Evolutionary conservation across 345 rosid species (phyloP), one percentile per base, ranked within the genome.

Genomic region (Eutrema japonicum): DNA sequence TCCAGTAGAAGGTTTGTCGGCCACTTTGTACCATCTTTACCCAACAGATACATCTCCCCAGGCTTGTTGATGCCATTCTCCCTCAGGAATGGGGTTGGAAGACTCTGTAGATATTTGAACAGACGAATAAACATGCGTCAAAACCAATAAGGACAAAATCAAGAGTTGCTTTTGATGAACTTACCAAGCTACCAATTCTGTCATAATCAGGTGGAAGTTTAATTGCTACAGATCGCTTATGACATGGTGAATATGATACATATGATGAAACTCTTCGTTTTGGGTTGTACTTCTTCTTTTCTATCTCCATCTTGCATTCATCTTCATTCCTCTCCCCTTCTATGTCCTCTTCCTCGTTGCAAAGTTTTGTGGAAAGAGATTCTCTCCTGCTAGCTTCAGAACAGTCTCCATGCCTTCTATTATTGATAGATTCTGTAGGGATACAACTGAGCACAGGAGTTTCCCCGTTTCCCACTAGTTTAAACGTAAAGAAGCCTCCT

Each of bases 1-100:
- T 56, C 55, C 3, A 5, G 3, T 16, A 7, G 4, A 42, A 67
- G 43, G 27, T 46, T 64, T 26, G 22, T 41, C 2, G 10, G 11
- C 77, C 71, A 65, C 66, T 37, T 73, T 65, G 26, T 52, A 62
- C 64, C 58, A 53, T 65, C 71, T 55, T 47, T 65, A 6, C 71
- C 71, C 50, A 73, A 18, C 7, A 73, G 58, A 55, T 55, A 72
- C 42, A 42, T 72, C 68, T 27, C 4, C 11, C 76, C 76, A 10
- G 68, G 67, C 33, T 27, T 71, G 50, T 38, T 2, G 58, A 71
- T 48, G 33, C n/a, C 11, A 61, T 51, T 71, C n/a, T 50, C 68
- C 13, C 0, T 16, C 43, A 61, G 29, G 68, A 71, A 71, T 38
- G 32, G 51, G 5, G 10, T 5, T 1, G 75, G 75, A 60, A 71